Evolutionary conservation across 768 basidiomycete species (phyloP).

Genomic region (Zangia roseola): DNA sequence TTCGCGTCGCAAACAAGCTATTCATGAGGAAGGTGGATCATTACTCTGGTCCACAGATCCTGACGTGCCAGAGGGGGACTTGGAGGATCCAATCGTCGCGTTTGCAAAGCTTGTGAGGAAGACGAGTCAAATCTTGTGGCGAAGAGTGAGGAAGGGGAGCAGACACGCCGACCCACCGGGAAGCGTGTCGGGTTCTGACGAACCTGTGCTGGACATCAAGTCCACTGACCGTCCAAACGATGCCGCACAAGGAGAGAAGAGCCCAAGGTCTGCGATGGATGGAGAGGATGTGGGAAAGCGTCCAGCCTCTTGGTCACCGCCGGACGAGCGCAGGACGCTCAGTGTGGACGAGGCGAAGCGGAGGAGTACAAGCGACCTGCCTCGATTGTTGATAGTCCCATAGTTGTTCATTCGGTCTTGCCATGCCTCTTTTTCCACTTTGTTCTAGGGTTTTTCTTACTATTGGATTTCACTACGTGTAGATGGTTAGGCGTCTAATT

Average conservation of each 20-base stretch:
- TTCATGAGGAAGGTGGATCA: slow-evolving; percentile 20
- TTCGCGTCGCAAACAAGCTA: slow-evolving; percentile 23
- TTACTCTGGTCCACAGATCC: slow-evolving; percentile 22
- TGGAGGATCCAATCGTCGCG: slow-evolving; percentile 47
- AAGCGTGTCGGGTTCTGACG: slow-evolving; percentile 1
- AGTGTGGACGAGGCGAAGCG: slow-evolving; percentile 9
- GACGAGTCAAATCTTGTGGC: slow-evolving; percentile 41
- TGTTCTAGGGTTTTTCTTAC: neutral
- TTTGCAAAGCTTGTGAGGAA: slow-evolving; percentile 54
- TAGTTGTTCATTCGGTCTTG: slow-evolving; percentile 35
- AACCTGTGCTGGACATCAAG: slow-evolving; percentile 21
- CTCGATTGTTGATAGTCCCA: slow-evolving; percentile 67
- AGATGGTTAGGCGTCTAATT: too few relatives aligned
- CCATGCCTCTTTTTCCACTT: neutral
- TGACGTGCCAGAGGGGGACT: slow-evolving; percentile 25
- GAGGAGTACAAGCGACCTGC: slow-evolving; percentile 25
- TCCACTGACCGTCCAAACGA: slow-evolving; percentile 23
- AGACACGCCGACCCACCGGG: slow-evolving; percentile 12
- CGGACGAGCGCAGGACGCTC: slow-evolving; percentile 22
- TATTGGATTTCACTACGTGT: too few relatives aligned
- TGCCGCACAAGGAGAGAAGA: slow-evolving; percentile 3
- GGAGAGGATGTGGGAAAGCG: slow-evolving; percentile 12
- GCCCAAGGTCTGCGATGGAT: neutral
- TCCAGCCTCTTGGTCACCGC: slow-evolving; percentile 27
- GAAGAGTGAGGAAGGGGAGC: slow-evolving; percentile 43